Base-by-base conservation (phyloP, 192 early-diverging fungal species). In the Podila verticillata region DNA sequence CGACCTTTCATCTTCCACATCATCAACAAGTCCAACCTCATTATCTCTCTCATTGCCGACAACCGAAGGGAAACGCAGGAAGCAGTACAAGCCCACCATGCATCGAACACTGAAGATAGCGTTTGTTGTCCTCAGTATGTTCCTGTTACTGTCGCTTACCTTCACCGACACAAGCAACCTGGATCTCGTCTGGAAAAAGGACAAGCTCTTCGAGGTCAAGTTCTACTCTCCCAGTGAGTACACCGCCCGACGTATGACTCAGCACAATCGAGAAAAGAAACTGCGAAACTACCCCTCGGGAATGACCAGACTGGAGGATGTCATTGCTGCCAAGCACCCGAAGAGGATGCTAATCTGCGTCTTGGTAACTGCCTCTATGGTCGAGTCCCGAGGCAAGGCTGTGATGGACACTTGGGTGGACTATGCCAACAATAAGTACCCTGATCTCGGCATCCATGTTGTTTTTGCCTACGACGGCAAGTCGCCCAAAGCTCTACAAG, bases 61-160 rank as follows among this genome's bases (percentile, higher is more conserved):
- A 56, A 28, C n/a, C 54, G 54, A 28, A 56, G 54, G 22, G 26
- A 17, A 56, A n/a, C 54, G n/a, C 54, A 56, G 54, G 54, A 56
- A 56, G 26, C 8, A 24, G 17, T 2, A 28, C 17, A n/a, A n/a
- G n/a, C 54, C 26, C 54, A 56, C 54, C 54, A 56, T 56, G 54
- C 54, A 28, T 56, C 54, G 54, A 10, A 56, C 54, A 56, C 54
- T 26, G 20, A 56, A 28, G 54, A 28, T 56, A 26, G 20, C 54
- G 54, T 20, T 56, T 56, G n/a, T 56, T 28, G 26, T 56, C 54
- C 54, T 56, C 54, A 26, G 20, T n/a, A 28, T 56, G n/a, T 22
- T 56, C 54, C 54, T 56, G 54, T 10, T 56, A 10, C 54, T 56
- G 54, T 56, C 54, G n/a, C 0, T 56, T 20, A 56, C n/a, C 54